These are phyloP conservation scores for Colletotrichum theobromicola DNA, from an alignment of 2,329 filamentous ascomycete genomes.

Conservation along the genomic window DNA sequence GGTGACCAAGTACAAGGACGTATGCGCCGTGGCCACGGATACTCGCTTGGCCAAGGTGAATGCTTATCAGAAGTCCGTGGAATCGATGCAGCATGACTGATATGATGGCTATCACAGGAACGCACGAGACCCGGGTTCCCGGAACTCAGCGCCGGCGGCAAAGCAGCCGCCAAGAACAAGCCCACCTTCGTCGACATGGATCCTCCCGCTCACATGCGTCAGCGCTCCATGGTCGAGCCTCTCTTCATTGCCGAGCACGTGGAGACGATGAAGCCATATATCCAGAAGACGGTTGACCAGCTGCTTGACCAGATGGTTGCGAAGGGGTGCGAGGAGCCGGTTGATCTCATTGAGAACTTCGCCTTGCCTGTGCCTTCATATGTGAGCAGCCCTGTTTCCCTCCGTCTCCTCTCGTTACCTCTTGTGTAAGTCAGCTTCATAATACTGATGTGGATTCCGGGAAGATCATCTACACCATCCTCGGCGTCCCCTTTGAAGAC, in stretches of 20 bases:
- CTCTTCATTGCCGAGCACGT: conserved; percentile 45
- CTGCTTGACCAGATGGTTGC: conserved; percentile 44
- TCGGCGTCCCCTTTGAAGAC: conserved; percentile 52
- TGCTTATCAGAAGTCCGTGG: fast-evolving
- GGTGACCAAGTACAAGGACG: conserved; percentile 52
- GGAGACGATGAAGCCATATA: conserved; percentile 45
- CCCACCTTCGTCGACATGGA: conserved; percentile 59
- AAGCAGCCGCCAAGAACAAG: conserved; percentile 50
- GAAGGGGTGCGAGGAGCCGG: conserved; percentile 39
- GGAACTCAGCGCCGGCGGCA: conserved; percentile 51
- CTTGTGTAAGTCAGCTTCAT: not conserved
- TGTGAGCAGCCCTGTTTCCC: conserved; percentile 28
- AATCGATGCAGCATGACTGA: not conserved
- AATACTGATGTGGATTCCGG: not conserved
- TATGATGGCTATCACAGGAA: conserved; percentile 29
- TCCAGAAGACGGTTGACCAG: conserved; percentile 49
- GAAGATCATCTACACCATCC: conserved; percentile 54
- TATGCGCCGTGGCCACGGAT: conserved; percentile 48
- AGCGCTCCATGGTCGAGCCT: conserved; percentile 51
- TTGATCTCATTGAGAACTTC: conserved; percentile 52
- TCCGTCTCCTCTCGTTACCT: not conserved
- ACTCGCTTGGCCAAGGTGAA: conserved; percentile 50
- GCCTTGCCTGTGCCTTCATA: conserved; percentile 53
- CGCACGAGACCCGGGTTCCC: conserved; percentile 49
- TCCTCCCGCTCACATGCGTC: conserved; percentile 49